Base-by-base conservation (phyloP, 106 monocot genomes). In the Agapanthus africanus region DNA sequence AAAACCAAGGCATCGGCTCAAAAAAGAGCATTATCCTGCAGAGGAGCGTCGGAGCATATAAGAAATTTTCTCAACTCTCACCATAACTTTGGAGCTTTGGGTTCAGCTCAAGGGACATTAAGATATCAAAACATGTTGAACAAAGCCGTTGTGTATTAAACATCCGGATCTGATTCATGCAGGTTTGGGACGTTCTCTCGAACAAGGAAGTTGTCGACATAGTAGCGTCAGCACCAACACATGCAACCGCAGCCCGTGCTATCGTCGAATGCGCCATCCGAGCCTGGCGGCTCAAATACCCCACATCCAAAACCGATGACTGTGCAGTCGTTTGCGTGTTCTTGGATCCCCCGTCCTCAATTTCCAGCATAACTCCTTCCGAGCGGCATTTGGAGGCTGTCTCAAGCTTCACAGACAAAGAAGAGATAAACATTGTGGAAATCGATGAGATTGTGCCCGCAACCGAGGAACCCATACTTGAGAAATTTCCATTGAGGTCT, bases 141-240 rank as follows among this genome's bases (percentile, higher is more conserved):
- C 13, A 44, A 44, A 44, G 44, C 44, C 16, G 10, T 2, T 2
- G 22, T 30, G 11, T 26, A n/a, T n/a, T 10, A 28, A 30, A 57
- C 13, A 57, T 57, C 6, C 11, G 28, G 57, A 57, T 21, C 39
- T 50, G 32, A 4, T 66, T 39, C 31, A 37, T 50, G 69, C 81
- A 91, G 91, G 75, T 92, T 30, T 93, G 93, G 93, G 93, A 93
- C 83, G 93, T 86, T 49, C 73, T 93, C n/a, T 83, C 88, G 33
- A 93, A 93, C 66, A 77, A 93, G 80, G 93, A 93, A 71, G 93
- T 81, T 13, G 85, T 88, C 42, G 86, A 93, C 37, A 79, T 88
- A 22, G 60, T 93, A 15, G 76, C 82, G 18, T 71, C 80, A 50
- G 93, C 93, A 21, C 93, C 88, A 50, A 73, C 71, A 63, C 82